A percentile compares a stretch with the other conserved stretches of the same genome.
These are phyloP conservation scores for Xylariaceae sp. DNA, from an alignment of 2,329 filamentous ascomycete species.

Conservation along the genomic window DNA sequence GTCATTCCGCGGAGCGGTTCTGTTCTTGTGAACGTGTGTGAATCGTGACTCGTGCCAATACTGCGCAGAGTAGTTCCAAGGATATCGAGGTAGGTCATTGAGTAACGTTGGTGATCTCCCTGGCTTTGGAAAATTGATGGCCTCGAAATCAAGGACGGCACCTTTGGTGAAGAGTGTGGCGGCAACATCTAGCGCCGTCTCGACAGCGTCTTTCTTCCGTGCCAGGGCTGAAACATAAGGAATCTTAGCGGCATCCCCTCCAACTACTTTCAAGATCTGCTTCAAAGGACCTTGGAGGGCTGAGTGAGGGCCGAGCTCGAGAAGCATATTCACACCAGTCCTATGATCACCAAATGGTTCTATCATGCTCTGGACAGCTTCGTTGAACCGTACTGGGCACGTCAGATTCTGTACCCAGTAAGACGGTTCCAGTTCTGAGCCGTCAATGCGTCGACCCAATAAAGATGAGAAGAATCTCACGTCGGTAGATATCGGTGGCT, in stretches of 20 bases:
- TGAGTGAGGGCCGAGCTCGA: constrained; percentile 58
- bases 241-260: constrained; percentile 49
- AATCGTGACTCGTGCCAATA: constrained; percentile 57
- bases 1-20: constrained; percentile 49
- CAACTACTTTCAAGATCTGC: constrained; percentile 54
- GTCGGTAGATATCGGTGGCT: constrained; percentile 41
- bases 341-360: constrained; percentile 44
- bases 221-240: constrained; percentile 55
- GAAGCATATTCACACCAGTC: constrained; percentile 49
- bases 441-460: constrained; percentile 47
- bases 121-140: constrained; percentile 52
- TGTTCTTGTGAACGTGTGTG: constrained; percentile 49
- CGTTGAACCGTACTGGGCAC: constrained; percentile 46
- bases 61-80: constrained; percentile 52
- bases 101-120: constrained; percentile 45
- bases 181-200: constrained; percentile 51
- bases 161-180: constrained; percentile 54
- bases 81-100: constrained; percentile 54
- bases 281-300: constrained; percentile 57
- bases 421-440: constrained; percentile 44
- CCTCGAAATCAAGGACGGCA: constrained; percentile 49
- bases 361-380: constrained; percentile 49
- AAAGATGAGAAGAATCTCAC: constrained; percentile 55
- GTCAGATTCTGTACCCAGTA: constrained; percentile 55
- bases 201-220: constrained; percentile 57